phyloP scores from a whole-genome alignment of 257 asterid genomes.

The Marsdenia floribunda region DNA sequence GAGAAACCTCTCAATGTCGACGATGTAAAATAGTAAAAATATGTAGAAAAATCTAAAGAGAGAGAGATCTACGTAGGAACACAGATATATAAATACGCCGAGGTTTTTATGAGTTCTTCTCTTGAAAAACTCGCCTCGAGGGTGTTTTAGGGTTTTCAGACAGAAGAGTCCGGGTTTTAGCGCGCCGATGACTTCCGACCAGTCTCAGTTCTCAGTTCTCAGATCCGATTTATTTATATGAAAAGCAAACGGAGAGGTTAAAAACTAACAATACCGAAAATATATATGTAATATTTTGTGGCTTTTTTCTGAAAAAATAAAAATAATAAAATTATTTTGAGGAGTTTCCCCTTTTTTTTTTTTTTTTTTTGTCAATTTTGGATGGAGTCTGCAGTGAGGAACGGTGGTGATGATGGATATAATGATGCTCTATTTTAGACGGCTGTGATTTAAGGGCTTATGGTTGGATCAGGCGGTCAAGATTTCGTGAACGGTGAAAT shows the following conservation, averaged over 20 bases:
- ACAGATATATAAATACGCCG: conserved; percentile 9
- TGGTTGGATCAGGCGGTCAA: conserved; percentile 4
- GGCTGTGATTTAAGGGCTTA: conserved; percentile 1
- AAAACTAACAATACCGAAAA: background rate
- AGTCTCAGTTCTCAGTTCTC: conserved; percentile 28
- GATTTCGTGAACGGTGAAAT: background rate
- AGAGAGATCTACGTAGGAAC: conserved; percentile 26
- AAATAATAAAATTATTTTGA: no score
- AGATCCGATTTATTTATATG: conserved; percentile 51
- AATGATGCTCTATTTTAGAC: background rate
- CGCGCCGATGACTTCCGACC: conserved; percentile 65
- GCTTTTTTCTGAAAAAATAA: background rate
- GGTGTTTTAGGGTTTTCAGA: conserved; percentile 42
- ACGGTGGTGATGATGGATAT: conserved; percentile 10
- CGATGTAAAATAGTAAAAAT: background rate
- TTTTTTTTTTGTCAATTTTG: background rate
- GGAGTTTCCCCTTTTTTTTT: background rate
- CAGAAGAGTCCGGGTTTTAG: conserved; percentile 52
- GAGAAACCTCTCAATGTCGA: conserved; percentile 19
- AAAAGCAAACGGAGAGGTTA: background rate
- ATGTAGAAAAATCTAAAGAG: conserved; percentile 3
- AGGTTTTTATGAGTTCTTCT: background rate
- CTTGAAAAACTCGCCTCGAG: conserved; percentile 21
- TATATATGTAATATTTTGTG: background rate
- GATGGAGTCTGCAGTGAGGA: background rate